phyloP scores from a whole-genome alignment of 2,329 filamentous ascomycete species.

The Pseudogymnoascus sp. region DNA sequence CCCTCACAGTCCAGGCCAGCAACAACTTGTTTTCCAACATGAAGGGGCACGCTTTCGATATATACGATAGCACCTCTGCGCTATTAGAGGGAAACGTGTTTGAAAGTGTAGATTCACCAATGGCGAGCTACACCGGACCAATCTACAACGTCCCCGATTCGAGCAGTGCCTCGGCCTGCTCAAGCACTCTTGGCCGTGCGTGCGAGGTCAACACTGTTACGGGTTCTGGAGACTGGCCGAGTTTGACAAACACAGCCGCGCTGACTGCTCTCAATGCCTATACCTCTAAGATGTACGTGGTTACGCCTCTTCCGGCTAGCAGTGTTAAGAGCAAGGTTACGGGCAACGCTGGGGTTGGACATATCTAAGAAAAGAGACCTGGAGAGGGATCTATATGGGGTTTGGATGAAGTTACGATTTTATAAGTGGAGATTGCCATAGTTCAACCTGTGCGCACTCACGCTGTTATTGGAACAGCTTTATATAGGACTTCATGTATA shows the following conservation, averaged over 20 bases:
- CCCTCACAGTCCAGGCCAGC: slow-evolving; percentile 33
- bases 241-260: slow-evolving; percentile 19
- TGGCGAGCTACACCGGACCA: neutral
- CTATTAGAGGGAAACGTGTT: slow-evolving; percentile 42
- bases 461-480: neutral
- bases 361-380: slow-evolving; percentile 14
- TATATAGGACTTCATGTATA: neutral
- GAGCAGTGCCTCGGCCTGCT: slow-evolving; percentile 5
- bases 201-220: neutral
- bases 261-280: slow-evolving; percentile 26
- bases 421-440: neutral
- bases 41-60: slow-evolving; percentile 39
- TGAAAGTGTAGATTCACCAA: slow-evolving; percentile 33
- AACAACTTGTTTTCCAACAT: slow-evolving; percentile 38
- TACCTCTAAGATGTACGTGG: slow-evolving; percentile 27
- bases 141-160: slow-evolving; percentile 19
- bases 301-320: slow-evolving; percentile 23
- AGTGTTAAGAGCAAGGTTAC: slow-evolving; percentile 26
- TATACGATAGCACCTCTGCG: slow-evolving; percentile 26
- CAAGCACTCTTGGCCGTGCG: neutral
- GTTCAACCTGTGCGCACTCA: neutral
- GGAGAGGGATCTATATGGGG: neutral
- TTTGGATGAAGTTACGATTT: neutral
- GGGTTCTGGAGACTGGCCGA: slow-evolving; percentile 23
- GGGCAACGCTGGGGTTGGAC: slow-evolving; percentile 28